These are phyloP conservation scores for Psophocarpus tetragonolobus DNA, from an alignment of 306 rosid species.

Conservation along the genomic window DNA sequence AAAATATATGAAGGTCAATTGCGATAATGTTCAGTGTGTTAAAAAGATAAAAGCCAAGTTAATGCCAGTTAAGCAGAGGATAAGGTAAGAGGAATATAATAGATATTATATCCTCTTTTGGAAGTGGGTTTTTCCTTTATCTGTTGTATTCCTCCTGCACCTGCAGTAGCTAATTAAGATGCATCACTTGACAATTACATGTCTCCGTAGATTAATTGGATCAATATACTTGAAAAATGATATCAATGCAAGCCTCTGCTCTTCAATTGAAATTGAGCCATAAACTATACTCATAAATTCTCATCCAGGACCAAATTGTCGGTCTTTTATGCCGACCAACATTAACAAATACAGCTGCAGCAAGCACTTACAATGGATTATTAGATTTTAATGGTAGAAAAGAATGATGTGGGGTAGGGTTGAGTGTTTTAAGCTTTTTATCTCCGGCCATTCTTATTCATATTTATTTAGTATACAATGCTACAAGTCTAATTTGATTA, in stretches of 20 bases:
- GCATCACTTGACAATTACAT: constrained; percentile 14
- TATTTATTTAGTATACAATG: neutral
- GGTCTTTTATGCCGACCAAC: constrained; percentile 37
- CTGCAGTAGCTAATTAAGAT: neutral
- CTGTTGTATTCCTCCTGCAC: neutral
- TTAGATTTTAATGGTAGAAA: neutral
- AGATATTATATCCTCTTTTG: constrained; percentile 11
- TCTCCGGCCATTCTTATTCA: neutral
- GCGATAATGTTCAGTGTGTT: constrained; percentile 2
- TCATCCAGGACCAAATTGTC: constrained; percentile 10
- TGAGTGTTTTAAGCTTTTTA: neutral
- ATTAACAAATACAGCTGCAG: constrained; percentile 31
- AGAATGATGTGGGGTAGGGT: neutral
- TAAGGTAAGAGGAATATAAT: constrained; percentile 36
- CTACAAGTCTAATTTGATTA: neutral
- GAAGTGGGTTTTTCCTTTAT: constrained; percentile 22
- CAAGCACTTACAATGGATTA: constrained; percentile 22
- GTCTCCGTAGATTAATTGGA: neutral
- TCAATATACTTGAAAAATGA: neutral
- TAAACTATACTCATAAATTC: neutral
- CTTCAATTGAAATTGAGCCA: neutral
- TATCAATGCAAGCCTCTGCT: neutral
- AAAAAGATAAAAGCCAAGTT: constrained; percentile 17
- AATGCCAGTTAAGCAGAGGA: constrained; percentile 27
- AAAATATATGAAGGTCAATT: constrained; percentile 27